phyloP scores from a whole-genome alignment of 1,139 yeast genomes.

The Debaryomyces subglobosus region DNA sequence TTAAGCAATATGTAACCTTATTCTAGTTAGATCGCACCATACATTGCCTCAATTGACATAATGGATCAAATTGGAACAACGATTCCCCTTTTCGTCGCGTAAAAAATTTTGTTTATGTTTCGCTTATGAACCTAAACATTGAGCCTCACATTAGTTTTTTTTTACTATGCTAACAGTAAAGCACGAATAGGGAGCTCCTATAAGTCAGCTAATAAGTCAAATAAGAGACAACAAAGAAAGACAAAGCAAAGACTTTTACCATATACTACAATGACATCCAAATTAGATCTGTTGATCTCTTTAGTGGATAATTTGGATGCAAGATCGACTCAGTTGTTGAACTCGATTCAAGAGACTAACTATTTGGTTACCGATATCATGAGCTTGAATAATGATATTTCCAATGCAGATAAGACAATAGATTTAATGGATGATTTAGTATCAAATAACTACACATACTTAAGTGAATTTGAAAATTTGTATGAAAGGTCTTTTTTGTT shows the following conservation, averaged over 20 bases:
- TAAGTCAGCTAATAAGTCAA: background rate
- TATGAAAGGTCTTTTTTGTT: conserved; percentile 37
- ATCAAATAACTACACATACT: conserved; percentile 24
- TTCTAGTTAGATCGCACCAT: background rate
- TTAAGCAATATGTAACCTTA: background rate
- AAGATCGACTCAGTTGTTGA: conserved; percentile 28
- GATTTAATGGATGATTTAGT: conserved; percentile 32
- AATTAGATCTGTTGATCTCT: conserved; percentile 33
- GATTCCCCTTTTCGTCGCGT: conserved; percentile 7
- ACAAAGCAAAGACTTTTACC: background rate
- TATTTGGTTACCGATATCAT: conserved; percentile 25
- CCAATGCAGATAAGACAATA: conserved; percentile 33
- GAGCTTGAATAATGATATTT: conserved; percentile 24
- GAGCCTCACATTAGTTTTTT: conserved; percentile 3
- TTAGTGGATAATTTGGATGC: conserved; percentile 35
- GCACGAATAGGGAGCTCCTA: background rate
- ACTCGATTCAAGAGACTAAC: conserved; percentile 27
- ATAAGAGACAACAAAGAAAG: background rate
- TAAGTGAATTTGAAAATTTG: conserved; percentile 34
- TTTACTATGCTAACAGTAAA: background rate
- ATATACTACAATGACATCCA: conserved; percentile 16
- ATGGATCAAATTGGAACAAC: background rate
- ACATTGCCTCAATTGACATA: background rate
- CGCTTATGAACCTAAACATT: conserved; percentile 3
- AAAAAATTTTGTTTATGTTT: conserved; percentile 7